Evolutionary conservation across 495 filamentous ascomycete genomes (phyloP).

Genomic region (Penicillium cinerascens): DNA sequence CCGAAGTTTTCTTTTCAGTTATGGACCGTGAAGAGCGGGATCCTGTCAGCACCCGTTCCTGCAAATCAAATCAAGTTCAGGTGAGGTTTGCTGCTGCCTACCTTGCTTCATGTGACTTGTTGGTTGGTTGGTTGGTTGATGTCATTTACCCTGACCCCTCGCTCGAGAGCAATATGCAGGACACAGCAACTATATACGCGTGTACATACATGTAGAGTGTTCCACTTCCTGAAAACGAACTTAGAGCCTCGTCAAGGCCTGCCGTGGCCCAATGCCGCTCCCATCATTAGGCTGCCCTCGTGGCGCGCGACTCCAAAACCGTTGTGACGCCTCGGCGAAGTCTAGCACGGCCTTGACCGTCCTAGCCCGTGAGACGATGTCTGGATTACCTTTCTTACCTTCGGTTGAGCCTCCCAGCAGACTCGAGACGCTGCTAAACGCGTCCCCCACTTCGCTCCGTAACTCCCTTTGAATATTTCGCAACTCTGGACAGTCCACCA

Average conservation of each 20-base stretch:
- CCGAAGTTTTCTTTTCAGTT: too few species aligned
- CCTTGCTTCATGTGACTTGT: too few species aligned
- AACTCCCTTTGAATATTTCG: background rate
- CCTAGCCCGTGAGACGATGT: constrained; percentile 18
- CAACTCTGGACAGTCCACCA: background rate
- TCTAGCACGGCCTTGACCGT: too few species aligned
- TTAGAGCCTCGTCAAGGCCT: constrained; percentile 31
- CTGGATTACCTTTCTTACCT: constrained; percentile 27
- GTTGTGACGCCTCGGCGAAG: constrained; percentile 29
- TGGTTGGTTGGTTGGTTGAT: too few species aligned
- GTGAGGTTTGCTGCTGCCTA: too few species aligned
- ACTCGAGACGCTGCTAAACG: constrained; percentile 22
- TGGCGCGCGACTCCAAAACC: constrained; percentile 30
- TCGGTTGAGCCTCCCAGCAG: constrained; percentile 24
- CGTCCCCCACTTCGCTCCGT: constrained; percentile 1
- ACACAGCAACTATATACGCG: background rate
- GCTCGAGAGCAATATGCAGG: background rate
- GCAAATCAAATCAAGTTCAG: too few species aligned
- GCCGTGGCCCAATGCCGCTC: constrained; percentile 23
- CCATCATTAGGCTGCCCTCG: constrained; percentile 24
- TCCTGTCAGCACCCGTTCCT: too few species aligned
- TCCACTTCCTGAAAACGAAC: constrained; percentile 1
- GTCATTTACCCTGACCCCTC: background rate
- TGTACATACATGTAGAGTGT: background rate
- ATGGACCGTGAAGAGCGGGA: too few species aligned